Conservation (phyloP, 345 rosid species). For the Gynandropsis gynandra region DNA sequence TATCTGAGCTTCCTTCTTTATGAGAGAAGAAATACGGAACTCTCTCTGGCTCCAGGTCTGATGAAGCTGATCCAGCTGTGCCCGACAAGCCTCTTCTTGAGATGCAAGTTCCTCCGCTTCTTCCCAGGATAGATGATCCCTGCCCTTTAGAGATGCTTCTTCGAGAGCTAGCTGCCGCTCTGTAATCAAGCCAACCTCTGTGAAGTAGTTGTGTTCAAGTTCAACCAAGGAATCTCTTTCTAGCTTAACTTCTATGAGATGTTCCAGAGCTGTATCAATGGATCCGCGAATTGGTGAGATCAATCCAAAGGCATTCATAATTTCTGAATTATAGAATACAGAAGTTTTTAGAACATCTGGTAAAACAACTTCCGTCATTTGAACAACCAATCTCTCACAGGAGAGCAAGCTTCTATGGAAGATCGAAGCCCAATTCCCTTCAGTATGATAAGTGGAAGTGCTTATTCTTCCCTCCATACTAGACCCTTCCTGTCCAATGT, state of each 20-base stretch:
- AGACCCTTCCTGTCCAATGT: slow-evolving; percentile 36
- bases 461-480: slow-evolving; percentile 25
- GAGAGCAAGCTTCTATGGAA: slow-evolving; percentile 51
- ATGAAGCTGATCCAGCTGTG: slow-evolving; percentile 75
- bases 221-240: slow-evolving; percentile 72
- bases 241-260: slow-evolving; percentile 65
- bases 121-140: slow-evolving; percentile 95
- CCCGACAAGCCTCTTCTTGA: slow-evolving; percentile 93
- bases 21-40: slow-evolving; percentile 46
- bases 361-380: slow-evolving; percentile 62
- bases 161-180: slow-evolving; percentile 80
- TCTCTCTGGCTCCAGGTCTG: slow-evolving; percentile 81
- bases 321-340: slow-evolving; percentile 60
- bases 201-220: slow-evolving; percentile 72
- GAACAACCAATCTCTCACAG: slow-evolving; percentile 47
- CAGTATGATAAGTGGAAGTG: slow-evolving; percentile 28
- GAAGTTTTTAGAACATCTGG: slow-evolving; percentile 60
- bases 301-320: slow-evolving; percentile 76
- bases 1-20: slow-evolving; percentile 55
- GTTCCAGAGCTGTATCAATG: slow-evolving; percentile 68
- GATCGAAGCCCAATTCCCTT: slow-evolving; percentile 51
- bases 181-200: slow-evolving; percentile 73
- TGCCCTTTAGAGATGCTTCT: slow-evolving; percentile 72
- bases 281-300: slow-evolving; percentile 75
- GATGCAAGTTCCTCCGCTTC: slow-evolving; percentile 96